Evolutionary conservation across 2,329 filamentous ascomycete species (phyloP).

Genomic region (Colletotrichum euphorbiae): DNA sequence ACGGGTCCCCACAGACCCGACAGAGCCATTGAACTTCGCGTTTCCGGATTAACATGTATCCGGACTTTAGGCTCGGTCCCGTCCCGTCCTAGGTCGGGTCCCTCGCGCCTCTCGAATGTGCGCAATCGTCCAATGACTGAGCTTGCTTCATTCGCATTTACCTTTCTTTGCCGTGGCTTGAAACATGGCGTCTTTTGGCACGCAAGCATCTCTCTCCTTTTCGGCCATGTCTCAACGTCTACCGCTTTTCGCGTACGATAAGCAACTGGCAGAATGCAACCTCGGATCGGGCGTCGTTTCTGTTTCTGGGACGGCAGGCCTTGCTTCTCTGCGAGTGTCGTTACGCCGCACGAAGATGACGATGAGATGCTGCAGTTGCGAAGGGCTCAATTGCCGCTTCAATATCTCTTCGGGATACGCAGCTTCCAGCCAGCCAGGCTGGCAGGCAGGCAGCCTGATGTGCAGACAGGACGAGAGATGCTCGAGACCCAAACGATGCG

Average conservation of each 20-base stretch:
- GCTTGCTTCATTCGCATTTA: too few species aligned
- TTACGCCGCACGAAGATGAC: neutral
- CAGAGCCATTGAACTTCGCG: too few species aligned
- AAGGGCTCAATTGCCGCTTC: neutral
- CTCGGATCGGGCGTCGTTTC: constrained; percentile 16
- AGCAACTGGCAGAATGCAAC: constrained; percentile 1
- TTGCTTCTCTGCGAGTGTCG: neutral
- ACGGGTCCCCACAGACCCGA: too few species aligned
- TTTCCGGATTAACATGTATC: too few species aligned
- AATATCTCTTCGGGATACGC: neutral
- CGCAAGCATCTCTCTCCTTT: constrained; percentile 7
- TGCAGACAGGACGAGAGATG: too few species aligned
- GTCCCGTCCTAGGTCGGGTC: too few species aligned
- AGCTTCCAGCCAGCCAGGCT: neutral
- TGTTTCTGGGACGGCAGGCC: neutral
- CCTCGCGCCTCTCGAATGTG: too few species aligned
- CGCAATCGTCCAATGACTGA: constrained; percentile 17
- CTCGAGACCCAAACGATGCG: too few species aligned
- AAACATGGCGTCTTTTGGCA: neutral
- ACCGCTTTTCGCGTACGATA: constrained; percentile 7
- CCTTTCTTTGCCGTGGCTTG: too few species aligned
- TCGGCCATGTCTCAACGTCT: neutral
- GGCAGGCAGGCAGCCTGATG: too few species aligned
- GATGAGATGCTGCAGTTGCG: neutral
- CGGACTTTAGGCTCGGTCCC: too few species aligned